Evolutionary conservation across 441 rosid genomes (phyloP).

Genomic region (Jatropha podagrica): DNA sequence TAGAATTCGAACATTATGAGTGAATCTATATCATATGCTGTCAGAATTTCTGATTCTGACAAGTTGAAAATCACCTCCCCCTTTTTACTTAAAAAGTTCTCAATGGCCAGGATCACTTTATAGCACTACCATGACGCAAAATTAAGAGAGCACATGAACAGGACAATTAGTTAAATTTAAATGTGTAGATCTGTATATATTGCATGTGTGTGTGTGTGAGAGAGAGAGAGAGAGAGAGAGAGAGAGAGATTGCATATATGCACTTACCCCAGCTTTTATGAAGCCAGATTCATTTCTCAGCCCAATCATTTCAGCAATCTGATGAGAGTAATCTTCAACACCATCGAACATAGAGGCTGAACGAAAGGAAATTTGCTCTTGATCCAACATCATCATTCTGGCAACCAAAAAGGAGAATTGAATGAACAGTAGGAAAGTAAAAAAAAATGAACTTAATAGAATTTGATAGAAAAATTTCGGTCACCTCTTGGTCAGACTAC

Average conservation of each 20-base stretch:
- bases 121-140: not conserved
- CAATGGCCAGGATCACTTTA: not conserved
- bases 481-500: constrained; percentile 93
- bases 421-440: constrained; percentile 1
- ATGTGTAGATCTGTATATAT: not conserved
- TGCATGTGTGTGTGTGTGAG: not conserved
- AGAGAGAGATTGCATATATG: not conserved
- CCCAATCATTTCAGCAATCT: constrained; percentile 97
- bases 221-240: not conserved
- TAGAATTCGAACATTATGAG: not conserved
- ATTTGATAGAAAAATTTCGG: constrained; percentile 7
- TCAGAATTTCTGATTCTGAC: not conserved
- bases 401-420: constrained; percentile 22
- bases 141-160: not conserved
- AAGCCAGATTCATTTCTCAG: constrained; percentile 78
- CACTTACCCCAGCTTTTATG: constrained; percentile 85
- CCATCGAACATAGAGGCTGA: constrained; percentile 93
- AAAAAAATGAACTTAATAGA: constrained; percentile 6
- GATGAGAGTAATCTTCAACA: constrained; percentile 97
- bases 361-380: constrained; percentile 93
- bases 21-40: not conserved
- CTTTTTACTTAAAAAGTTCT: not conserved
- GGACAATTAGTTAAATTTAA: not conserved
- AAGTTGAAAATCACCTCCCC: not conserved
- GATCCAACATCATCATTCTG: constrained; percentile 99